These are phyloP conservation scores for Clitoria ternatea DNA, from an alignment of 306 rosid species.

Conservation along the genomic window DNA sequence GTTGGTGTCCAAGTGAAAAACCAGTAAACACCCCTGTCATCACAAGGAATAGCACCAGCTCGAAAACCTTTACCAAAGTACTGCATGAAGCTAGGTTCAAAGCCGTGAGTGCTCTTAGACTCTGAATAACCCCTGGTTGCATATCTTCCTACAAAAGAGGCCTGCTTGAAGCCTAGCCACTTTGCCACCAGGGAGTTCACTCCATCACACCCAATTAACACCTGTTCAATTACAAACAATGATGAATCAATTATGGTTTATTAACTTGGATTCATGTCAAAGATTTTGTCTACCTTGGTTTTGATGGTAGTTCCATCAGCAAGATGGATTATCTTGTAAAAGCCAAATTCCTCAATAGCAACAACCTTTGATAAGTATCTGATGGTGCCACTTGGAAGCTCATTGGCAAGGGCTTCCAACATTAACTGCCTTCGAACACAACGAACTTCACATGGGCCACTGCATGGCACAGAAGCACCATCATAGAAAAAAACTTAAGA, in stretches of 20 bases:
- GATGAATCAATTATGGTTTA: neutral
- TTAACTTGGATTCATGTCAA: neutral
- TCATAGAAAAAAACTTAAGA: neutral
- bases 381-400: constrained; percentile 63
- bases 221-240: constrained; percentile 33
- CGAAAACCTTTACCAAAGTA: constrained; percentile 57
- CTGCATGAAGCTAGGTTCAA: constrained; percentile 38
- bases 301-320: constrained; percentile 54
- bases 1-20: constrained; percentile 53
- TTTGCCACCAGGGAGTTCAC: constrained; percentile 71
- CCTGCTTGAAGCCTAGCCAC: constrained; percentile 62
- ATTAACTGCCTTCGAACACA: constrained; percentile 48
- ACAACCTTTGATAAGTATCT: constrained; percentile 69
- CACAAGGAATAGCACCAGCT: constrained; percentile 47
- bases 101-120: constrained; percentile 22
- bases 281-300: constrained; percentile 43
- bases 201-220: constrained; percentile 78
- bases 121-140: constrained; percentile 51
- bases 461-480: neutral
- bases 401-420: constrained; percentile 58
- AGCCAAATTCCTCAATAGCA: constrained; percentile 57
- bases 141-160: constrained; percentile 42
- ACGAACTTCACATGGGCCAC: constrained; percentile 44
- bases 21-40: constrained; percentile 51
- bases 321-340: constrained; percentile 60